Base-by-base conservation (phyloP, 345 rosid species). In the Brassica rapa region DNA sequence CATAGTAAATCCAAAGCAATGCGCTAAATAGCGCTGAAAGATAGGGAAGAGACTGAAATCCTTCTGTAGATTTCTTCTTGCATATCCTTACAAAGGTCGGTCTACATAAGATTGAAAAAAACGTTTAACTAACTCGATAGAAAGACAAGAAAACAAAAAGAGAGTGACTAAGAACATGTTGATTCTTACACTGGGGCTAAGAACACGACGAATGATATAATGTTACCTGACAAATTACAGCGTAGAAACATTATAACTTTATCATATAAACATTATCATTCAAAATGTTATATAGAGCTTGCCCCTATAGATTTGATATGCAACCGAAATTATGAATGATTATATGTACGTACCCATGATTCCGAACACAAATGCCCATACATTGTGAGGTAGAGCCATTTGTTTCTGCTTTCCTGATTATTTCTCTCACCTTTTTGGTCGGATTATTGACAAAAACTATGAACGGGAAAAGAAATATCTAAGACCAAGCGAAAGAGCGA, bases 31-130 rank as follows among this genome's bases (percentile, higher is more conserved):
- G 79, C 23, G 90, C 85, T n/a, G 86, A 86, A 59, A 86, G 75
- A 35, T 89, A 91, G 0, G 97, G 97, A 62, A 88, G 70, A 33
- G 93, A 87, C 30, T 88, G 85, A 70, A 89, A 91, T 8, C 89
- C 94, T 82, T 91, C 89, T 0, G 85, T 88, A 5, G 89, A 87
- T 82, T 91, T 91, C 72, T 85, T 87, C 89, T 85, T 91, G 53
- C 77, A 81, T 5, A 91, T 81, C 76, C 88, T 80, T 2, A 81
- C 68, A 61, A 89, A 89, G 5, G 97, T 89, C 63, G 97, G 91
- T 33, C 97, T 91, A 11, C 64, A 78, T 46, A 25, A 49, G 35
- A 49, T 25, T 27, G 57, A n/a, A 25, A 2, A 14, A 8, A 24
- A 24, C 1, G 6, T 62, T 74, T 1, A 51, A 9, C 10, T 21